Evolutionary conservation across 768 basidiomycete genomes (phyloP).

Genomic region (Thelephora ganbajun): DNA sequence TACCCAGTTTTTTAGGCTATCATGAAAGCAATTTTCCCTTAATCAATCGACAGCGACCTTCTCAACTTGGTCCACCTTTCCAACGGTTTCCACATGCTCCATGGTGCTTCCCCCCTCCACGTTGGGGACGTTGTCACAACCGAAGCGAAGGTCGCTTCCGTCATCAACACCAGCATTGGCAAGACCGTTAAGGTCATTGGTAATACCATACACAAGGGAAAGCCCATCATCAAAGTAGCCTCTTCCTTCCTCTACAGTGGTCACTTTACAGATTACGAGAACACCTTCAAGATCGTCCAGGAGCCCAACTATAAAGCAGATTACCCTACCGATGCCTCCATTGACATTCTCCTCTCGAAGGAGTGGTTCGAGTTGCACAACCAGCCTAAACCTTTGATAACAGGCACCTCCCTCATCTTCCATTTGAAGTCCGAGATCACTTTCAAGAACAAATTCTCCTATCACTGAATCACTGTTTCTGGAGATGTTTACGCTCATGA

Average conservation of each 20-base stretch:
- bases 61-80: no score
- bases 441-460: no score
- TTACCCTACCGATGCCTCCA: slow-evolving; percentile 67
- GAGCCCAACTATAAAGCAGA: no score
- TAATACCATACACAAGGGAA: slow-evolving; percentile 58
- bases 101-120: no score
- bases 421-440: no score
- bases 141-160: no score
- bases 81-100: no score
- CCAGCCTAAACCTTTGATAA: slow-evolving; percentile 56
- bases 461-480: slow-evolving; percentile 62
- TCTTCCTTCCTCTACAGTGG: slow-evolving; percentile 98
- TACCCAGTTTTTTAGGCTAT: slow-evolving; percentile 53
- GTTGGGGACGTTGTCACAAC: no score
- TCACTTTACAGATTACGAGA: slow-evolving; percentile 82
- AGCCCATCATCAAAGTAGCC: slow-evolving; percentile 79
- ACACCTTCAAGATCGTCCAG: slow-evolving; percentile 93
- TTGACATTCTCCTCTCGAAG: slow-evolving; percentile 88
- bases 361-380: slow-evolving; percentile 98
- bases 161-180: slow-evolving; percentile 73
- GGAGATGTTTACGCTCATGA: no score
- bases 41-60: slow-evolving; percentile 82
- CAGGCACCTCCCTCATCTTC: no score
- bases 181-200: slow-evolving; percentile 90
- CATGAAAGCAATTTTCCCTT: slow-evolving; percentile 96